Percentiles rank a stretch among this genome's conserved stretches.
Conservation (phyloP, 2,329 filamentous ascomycete genomes). For the Drechslerella coelobrocha region DNA sequence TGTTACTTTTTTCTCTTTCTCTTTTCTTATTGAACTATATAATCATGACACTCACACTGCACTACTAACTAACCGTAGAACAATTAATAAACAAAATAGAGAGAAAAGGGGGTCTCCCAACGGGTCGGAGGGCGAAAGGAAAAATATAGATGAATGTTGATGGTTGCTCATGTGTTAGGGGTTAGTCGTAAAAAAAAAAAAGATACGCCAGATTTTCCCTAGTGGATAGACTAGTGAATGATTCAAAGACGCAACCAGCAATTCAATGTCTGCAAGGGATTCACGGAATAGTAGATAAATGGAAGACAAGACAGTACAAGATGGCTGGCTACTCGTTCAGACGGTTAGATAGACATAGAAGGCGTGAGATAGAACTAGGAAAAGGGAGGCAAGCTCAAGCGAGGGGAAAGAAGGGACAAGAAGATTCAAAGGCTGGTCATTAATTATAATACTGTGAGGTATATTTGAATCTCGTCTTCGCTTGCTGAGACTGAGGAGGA, state of each 20-base stretch:
- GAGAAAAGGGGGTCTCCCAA: neutral
- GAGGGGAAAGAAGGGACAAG: neutral
- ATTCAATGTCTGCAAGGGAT: too few species aligned
- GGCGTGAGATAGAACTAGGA: neutral
- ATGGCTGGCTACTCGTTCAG: too few species aligned
- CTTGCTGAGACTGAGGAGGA: slow-evolving; percentile 13
- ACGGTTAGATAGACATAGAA: neutral
- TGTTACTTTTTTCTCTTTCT: neutral
- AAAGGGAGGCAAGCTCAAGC: neutral
- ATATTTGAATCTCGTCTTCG: slow-evolving; percentile 12
- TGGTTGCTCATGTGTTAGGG: too few species aligned
- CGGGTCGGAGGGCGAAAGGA: neutral
- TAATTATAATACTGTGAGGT: slow-evolving; percentile 1
- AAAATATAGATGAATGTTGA: too few species aligned
- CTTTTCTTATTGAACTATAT: too few species aligned
- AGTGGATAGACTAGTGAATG: too few species aligned
- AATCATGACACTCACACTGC: slow-evolving; percentile 3
- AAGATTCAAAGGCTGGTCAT: neutral
- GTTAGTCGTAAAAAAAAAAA: too few species aligned
- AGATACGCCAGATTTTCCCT: too few species aligned
- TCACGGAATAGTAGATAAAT: too few species aligned
- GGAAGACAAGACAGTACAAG: too few species aligned
- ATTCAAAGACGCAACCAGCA: too few species aligned
- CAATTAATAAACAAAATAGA: neutral
- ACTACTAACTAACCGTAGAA: neutral